Base-by-base conservation (phyloP, 2,329 filamentous ascomycete genomes). In the Cyphellophora attinorum region DNA sequence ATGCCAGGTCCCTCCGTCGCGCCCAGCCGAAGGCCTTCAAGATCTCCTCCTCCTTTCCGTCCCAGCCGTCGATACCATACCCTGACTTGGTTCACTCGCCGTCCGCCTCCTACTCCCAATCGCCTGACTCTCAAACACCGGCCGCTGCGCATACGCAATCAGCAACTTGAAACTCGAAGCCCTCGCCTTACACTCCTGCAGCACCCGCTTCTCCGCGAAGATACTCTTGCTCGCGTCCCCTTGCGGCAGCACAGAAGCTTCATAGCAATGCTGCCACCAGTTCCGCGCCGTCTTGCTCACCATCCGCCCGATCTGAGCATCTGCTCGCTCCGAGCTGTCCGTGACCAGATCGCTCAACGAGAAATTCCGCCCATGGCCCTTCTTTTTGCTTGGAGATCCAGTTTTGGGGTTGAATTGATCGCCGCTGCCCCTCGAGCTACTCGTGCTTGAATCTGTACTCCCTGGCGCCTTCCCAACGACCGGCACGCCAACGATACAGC, bases 231-330 rank as follows among this genome's bases (percentile, higher is more conserved):
- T 62, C 31, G 64, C 61, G 32, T 66, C 55, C 32, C 63, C 56
- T 39, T 68, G 59, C 2, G 58, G 54, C 39, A 73, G 58, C 6
- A 78, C 66, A 4, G 72, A 68, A 37, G 72, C 75, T 59, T 95
- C 89, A 56, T 95, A 96, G 64, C 89, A 95, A 34, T 82, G 76
- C 6, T 77, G 83, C 59, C 94, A 96, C 91, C 91, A 98, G 85
- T 89, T 96, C 28, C 91, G 74, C 2, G 86, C 89, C 8, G 96
- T 89, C 43, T 79, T 81, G 11, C 86, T 81, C 14, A 96, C 86
- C 70, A 93, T 93, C 52, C 85, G 88, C 11, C 85, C 85, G 52
- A 96, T 94, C 46, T 77, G 80, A 52, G 86, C 84, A 47, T 94
- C 85, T 14, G 81, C 80, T 11, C 72, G 65, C 0, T 75, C 68